A percentile compares a stretch with the other conserved stretches of the same genome.
phyloP scores from a whole-genome alignment of 208 protist genomes.

The Acanthamoeba culbertsoni region DNA sequence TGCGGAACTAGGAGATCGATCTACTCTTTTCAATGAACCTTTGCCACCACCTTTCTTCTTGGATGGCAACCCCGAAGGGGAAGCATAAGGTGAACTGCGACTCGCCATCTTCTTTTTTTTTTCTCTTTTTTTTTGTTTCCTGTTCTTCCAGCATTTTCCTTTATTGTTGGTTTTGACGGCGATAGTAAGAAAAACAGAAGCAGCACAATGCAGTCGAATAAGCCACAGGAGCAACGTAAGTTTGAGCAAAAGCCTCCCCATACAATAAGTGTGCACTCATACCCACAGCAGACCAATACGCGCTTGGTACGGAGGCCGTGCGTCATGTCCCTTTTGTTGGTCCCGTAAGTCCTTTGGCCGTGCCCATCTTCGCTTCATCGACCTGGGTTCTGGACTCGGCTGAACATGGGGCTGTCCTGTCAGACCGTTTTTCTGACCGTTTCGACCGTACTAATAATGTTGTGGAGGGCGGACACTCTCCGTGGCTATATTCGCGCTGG shows the following conservation, averaged over 20 bases:
- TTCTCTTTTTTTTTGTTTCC: not conserved
- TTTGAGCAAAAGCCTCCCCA: not conserved
- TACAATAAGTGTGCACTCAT: not conserved
- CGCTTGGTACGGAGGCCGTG: not conserved
- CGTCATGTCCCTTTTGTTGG: not conserved
- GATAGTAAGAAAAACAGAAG: not conserved
- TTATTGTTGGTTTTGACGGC: not conserved
- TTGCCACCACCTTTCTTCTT: not conserved
- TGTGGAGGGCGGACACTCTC: not conserved
- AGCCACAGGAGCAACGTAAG: not conserved
- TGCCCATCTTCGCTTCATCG: constrained; percentile 9
- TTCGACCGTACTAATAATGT: not conserved
- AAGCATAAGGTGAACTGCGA: not conserved
- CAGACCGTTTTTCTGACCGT: not conserved
- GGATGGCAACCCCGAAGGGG: not conserved
- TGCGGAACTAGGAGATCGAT: not conserved
- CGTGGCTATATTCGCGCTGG: constrained; percentile 25
- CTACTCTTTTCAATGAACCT: not conserved
- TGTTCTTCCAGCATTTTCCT: not conserved
- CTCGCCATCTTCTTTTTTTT: not conserved
- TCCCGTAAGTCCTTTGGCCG: not conserved
- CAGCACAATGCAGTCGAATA: not conserved
- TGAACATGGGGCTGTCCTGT: not conserved
- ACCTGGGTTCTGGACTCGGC: constrained; percentile 7
- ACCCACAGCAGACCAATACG: not conserved